Evolutionary conservation across 2,329 filamentous ascomycete genomes (phyloP).

Genomic region (Fusarium redolens): DNA sequence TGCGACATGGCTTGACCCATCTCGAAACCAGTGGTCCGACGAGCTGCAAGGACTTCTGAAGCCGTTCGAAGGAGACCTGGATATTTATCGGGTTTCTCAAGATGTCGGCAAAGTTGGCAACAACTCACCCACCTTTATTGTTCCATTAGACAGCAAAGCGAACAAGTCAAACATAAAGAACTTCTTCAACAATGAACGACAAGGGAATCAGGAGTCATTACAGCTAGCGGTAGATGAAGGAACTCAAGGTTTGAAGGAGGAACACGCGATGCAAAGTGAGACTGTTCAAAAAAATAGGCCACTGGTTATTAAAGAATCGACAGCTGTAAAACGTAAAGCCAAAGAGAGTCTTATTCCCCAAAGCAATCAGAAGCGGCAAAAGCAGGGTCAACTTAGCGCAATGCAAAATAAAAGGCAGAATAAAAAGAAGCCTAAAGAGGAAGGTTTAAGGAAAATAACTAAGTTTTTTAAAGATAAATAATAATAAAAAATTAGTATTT

Average conservation of each 20-base stretch:
- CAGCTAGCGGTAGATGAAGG: neutral
- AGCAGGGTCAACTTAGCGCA: conserved; percentile 52
- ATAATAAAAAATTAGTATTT: neutral
- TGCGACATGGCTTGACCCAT: conserved; percentile 82
- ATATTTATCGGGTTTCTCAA: conserved; percentile 86
- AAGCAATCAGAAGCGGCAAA: conserved; percentile 32
- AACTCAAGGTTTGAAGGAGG: neutral
- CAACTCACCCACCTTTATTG: conserved; percentile 83
- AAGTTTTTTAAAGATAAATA: conserved; percentile 75
- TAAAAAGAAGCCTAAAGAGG: conserved; percentile 68
- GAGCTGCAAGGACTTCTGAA: conserved; percentile 83
- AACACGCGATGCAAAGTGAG: neutral
- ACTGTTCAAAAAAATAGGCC: neutral
- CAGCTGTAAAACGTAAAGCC: conserved; percentile 43
- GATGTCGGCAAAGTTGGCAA: conserved; percentile 96
- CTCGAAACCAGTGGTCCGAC: conserved; percentile 75
- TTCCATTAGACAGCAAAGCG: conserved; percentile 84
- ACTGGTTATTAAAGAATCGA: neutral
- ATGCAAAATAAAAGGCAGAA: conserved; percentile 55
- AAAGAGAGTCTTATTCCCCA: conserved; percentile 18
- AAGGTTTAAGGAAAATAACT: conserved; percentile 71
- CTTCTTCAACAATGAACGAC: conserved; percentile 76
- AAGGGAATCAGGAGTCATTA: conserved; percentile 51
- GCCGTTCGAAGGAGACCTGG: conserved; percentile 82
- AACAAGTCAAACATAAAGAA: conserved; percentile 96